phyloP scores from a whole-genome alignment of 306 rosid species.

The Cicer pinnatifidum region DNA sequence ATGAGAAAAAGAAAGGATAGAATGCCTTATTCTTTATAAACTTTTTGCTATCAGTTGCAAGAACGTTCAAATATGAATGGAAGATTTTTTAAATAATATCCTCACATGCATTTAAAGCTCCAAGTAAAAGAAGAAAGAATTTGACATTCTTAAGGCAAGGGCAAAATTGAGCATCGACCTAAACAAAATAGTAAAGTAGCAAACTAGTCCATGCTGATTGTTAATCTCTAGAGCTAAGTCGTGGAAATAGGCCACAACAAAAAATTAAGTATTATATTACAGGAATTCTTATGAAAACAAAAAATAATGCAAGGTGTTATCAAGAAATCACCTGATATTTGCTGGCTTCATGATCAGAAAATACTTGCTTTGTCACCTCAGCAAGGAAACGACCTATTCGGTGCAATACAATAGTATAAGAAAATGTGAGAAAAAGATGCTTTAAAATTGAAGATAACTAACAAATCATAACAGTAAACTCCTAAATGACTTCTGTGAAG shows the following conservation, averaged over 20 bases:
- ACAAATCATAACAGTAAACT: neutral
- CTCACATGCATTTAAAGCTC: slow-evolving; percentile 3
- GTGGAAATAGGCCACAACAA: neutral
- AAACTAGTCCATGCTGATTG: slow-evolving; percentile 9
- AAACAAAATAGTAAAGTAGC: neutral
- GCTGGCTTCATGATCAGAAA: slow-evolving; percentile 87
- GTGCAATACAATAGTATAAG: slow-evolving; percentile 37
- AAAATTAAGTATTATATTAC: neutral
- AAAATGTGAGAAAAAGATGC: slow-evolving; percentile 11
- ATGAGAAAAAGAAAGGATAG: neutral
- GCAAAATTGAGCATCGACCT: neutral
- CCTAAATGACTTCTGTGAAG: neutral
- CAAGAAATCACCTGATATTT: slow-evolving; percentile 83
- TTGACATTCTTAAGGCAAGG: slow-evolving; percentile 3
- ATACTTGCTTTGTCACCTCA: slow-evolving; percentile 84
- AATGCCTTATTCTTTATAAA: neutral
- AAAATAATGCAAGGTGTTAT: slow-evolving; percentile 12
- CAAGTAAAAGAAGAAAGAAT: neutral
- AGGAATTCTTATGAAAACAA: neutral
- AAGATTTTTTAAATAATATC: neutral
- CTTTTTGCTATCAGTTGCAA: neutral
- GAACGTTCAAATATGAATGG: neutral
- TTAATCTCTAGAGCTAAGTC: neutral
- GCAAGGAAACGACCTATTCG: slow-evolving; percentile 88
- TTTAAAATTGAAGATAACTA: slow-evolving; percentile 15